Evolutionary conservation across 306 rosid species (phyloP), one percentile per base, ranked within the genome.

Genomic region (Clitoria ternatea): DNA sequence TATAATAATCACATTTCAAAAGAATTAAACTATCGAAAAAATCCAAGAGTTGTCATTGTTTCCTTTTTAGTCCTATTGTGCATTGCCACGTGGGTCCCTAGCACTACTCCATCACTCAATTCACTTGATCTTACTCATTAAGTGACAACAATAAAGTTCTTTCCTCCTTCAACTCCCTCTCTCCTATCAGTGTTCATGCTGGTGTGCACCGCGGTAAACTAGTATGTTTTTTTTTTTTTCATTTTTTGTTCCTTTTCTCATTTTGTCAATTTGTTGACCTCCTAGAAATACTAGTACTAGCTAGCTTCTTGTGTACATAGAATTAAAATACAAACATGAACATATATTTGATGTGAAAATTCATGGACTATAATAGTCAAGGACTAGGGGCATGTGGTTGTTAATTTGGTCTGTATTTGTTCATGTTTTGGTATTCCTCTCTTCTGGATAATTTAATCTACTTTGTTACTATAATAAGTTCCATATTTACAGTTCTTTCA

Each of bases 51-150:
- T 75, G 40, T 36, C 5, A 26, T 2, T 64, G 15, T 73, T 72
- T 39, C 39, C 56, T 74, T 44, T 69, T 77, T 7, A 20, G 45
- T 30, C 75, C 29, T 75, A 50, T 44, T 64, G 33, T 57, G 53
- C 26, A 27, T 9, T 76, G 87, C 63, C 54, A 57, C 54, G 89
- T 90, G 93, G 96, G 86, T 29, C 89, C 93, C 82, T 71, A 65
- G 68, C 86, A 75, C 80, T 62, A 54, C 77, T 7, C 43, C 68
- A 69, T 73, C 66, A 73, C 60, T 62, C 66, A 61, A 59, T 17
- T 70, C 81, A 30, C 27, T 83, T 83, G 85, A 78, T 80, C 66
- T 56, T 69, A 77, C 42, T 50, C 73, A 70, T 55, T 45, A 39
- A 6, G 22, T 48, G 54, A 62, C 72, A 40, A 61, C 72, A 71